Conservation (phyloP, 208 protist genomes). For the Polymyxa betae region DNA sequence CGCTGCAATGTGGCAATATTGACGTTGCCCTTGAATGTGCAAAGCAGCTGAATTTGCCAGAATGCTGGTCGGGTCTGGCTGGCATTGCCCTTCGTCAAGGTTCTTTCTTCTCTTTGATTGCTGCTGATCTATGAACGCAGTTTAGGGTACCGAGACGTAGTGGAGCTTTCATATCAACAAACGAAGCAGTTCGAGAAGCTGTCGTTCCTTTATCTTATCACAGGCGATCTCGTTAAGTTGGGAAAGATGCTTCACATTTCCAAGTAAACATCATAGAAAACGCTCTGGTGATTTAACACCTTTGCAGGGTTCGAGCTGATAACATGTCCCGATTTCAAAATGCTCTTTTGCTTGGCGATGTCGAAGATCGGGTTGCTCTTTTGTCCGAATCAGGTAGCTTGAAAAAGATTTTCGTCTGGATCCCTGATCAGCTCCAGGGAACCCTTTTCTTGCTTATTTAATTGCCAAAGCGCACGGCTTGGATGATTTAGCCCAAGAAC, state of each 20-base stretch:
- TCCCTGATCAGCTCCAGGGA: neutral
- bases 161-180: constrained; percentile 20
- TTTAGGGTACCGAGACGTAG: neutral
- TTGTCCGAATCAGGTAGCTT: neutral
- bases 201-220: constrained; percentile 37
- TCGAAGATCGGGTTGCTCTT: neutral
- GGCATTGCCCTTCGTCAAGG: neutral
- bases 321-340: constrained; percentile 18
- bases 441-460: neutral
- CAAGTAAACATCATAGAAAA: neutral
- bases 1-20: constrained; percentile 95
- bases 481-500: neutral
- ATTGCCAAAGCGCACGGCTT: constrained; percentile 29
- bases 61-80: constrained; percentile 46
- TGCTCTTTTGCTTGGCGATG: constrained; percentile 13
- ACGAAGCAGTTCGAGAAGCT: neutral
- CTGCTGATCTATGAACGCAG: neutral
- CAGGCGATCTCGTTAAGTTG: constrained; percentile 7
- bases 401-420: neutral
- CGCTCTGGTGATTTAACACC: neutral
- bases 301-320: neutral
- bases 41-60: constrained; percentile 54
- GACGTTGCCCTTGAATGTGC: constrained; percentile 85
- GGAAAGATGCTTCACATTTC: constrained; percentile 51
- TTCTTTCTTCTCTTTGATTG: neutral